Evolutionary conservation across 768 basidiomycete genomes (phyloP).

Genomic region (Xerocomellus chrysenteron): DNA sequence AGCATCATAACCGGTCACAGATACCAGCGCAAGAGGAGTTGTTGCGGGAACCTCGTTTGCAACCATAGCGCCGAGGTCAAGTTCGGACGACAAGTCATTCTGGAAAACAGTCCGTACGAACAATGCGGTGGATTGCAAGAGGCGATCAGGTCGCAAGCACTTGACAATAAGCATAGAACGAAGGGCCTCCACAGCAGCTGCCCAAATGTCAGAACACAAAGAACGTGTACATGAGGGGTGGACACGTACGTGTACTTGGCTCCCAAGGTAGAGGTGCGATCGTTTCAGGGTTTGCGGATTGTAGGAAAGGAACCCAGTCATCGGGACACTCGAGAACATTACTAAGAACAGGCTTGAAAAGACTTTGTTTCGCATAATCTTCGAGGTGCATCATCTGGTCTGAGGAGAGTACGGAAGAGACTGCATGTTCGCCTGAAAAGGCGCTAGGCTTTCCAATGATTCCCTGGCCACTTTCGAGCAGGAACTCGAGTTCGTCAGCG

Average conservation of each 20-base stretch:
- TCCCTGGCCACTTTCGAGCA: slow-evolving; percentile 85
- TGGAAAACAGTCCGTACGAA: slow-evolving; percentile 80
- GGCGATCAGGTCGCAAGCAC: slow-evolving; percentile 89
- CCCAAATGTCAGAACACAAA: slow-evolving; percentile 16
- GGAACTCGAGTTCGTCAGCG: slow-evolving; percentile 81
- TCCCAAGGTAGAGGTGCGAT: slow-evolving; percentile 80
- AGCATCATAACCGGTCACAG: slow-evolving; percentile 97
- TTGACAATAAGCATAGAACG: slow-evolving; percentile 79
- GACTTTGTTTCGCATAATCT: slow-evolving; percentile 63
- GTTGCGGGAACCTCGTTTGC: slow-evolving; percentile 72
- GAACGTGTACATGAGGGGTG: neutral
- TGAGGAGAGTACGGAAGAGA: slow-evolving; percentile 50
- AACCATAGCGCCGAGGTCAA: slow-evolving; percentile 78
- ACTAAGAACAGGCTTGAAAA: slow-evolving; percentile 75
- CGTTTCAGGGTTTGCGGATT: slow-evolving; percentile 63
- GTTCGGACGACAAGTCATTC: slow-evolving; percentile 74
- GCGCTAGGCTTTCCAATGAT: slow-evolving; percentile 39
- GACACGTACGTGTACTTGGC: slow-evolving; percentile 65
- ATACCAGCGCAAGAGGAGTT: slow-evolving; percentile 86
- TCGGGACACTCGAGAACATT: slow-evolving; percentile 61
- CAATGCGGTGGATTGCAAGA: slow-evolving; percentile 75
- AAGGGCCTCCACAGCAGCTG: slow-evolving; percentile 73
- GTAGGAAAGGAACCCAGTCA: slow-evolving; percentile 72
- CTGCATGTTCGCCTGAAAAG: slow-evolving; percentile 36
- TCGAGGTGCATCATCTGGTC: slow-evolving; percentile 72